These are phyloP conservation scores for Diaporthe destruens DNA, from an alignment of 2,329 filamentous ascomycete species.

Conservation along the genomic window DNA sequence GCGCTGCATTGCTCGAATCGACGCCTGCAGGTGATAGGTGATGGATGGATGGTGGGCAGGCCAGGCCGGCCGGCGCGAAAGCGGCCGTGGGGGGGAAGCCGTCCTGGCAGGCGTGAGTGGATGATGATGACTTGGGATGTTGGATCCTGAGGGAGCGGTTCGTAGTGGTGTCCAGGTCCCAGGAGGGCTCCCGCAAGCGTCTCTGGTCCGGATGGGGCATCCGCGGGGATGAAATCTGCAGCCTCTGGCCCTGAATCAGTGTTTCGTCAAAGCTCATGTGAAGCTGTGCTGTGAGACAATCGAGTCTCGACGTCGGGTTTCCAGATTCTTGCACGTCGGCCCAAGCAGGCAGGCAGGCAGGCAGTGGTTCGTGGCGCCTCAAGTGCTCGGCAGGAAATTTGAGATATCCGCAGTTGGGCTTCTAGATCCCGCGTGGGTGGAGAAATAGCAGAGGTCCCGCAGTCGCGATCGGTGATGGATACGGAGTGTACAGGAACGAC, in stretches of 20 bases:
- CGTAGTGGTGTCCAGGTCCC: slow-evolving; percentile 13
- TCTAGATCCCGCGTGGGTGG: slow-evolving; percentile 38
- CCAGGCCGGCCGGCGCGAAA: slow-evolving; percentile 32
- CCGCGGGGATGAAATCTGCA: neutral
- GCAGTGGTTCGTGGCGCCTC: slow-evolving; percentile 15
- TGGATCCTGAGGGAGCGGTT: slow-evolving; percentile 26
- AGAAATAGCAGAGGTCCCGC: slow-evolving; percentile 29
- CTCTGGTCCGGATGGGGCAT: slow-evolving; percentile 4
- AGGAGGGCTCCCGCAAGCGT: neutral
- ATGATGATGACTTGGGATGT: slow-evolving; percentile 9
- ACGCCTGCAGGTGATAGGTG: slow-evolving; percentile 20
- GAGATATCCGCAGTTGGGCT: slow-evolving; percentile 42
- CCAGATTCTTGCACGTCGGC: neutral
- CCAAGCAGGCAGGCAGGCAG: neutral
- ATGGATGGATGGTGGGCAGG: slow-evolving; percentile 11
- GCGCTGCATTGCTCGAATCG: slow-evolving; percentile 26
- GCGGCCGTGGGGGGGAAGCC: slow-evolving; percentile 13
- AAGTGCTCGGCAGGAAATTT: slow-evolving; percentile 35
- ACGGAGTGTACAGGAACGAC: slow-evolving; percentile 5
- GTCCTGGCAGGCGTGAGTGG: slow-evolving; percentile 11
- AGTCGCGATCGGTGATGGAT: slow-evolving; percentile 33
- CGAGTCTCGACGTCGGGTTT: neutral
- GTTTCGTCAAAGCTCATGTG: neutral
- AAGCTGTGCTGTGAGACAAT: neutral
- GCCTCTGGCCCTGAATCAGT: slow-evolving; percentile 11